Base-by-base conservation (phyloP, 2,329 filamentous ascomycete genomes). In the Rhinocladiella similis region DNA sequence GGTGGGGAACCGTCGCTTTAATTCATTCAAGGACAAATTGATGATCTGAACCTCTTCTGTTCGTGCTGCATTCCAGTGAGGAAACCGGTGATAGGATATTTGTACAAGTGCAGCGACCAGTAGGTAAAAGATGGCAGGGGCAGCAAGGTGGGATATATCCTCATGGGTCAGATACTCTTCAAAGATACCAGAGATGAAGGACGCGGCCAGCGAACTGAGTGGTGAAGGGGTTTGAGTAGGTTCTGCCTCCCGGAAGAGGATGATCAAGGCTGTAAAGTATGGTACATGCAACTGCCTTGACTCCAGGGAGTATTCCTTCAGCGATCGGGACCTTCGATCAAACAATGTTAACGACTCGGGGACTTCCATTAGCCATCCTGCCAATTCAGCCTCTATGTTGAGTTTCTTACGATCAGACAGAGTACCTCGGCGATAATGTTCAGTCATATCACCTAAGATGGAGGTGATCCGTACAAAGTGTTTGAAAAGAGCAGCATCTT, bases 341-440 rank as follows among this genome's bases (percentile, higher is more conserved):
- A 57, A 57, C 12, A 63, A 50, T 12, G 47, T 49, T 2, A 63
- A 54, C 13, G 50, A 27, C 10, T 35, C 35, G 13, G 57, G 60
- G 13, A 63, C 27, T 5, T 50, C 47, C 10, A 72, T 70, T 16
- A 72, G 61, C 75, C 74, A 77, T 18, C 72, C 63, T 57, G 66
- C 67, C 3, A 71, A 62, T 1, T 64, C 60, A 38, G 67, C 66
- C 43, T 68, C 67, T 13, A 69, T 62, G 35, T 57, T 53, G 41
- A 65, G 61, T 41, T 65, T 53, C n/a, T 53, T 60, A 29, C 47
- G 53, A 14, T 56, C 54, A 5, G 67, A 65, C 20, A 70, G 55
- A 6, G 53, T 61, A 20, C 67, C 67, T 3, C 67, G 67, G 5
- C 65, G 64, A 16, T 50, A 56, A 20, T 59, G 54, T 35, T 59